Conservation (phyloP, 441 rosid genomes). For the Isatis lusitanica region DNA sequence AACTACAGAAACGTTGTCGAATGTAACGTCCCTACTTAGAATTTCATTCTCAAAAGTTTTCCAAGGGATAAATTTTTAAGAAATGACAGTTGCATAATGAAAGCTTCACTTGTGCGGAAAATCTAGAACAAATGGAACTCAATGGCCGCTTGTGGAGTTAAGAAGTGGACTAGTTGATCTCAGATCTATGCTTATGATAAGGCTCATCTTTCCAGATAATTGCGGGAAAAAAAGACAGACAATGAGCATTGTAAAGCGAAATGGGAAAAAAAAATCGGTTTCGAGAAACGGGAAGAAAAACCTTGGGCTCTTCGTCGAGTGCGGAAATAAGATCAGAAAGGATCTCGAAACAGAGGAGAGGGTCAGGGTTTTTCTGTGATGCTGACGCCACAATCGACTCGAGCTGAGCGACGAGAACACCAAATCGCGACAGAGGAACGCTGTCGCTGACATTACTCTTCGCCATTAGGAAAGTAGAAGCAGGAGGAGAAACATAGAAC, state of each 20-base stretch:
- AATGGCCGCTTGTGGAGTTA: neutral
- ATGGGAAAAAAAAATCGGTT: neutral
- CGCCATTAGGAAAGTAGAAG: slow-evolving; percentile 44
- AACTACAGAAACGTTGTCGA: neutral
- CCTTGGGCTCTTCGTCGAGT: slow-evolving; percentile 89
- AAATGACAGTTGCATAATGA: neutral
- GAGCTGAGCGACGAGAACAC: slow-evolving; percentile 88
- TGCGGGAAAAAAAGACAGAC: neutral
- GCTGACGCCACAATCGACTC: slow-evolving; percentile 93
- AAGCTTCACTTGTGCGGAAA: neutral
- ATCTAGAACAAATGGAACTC: neutral
- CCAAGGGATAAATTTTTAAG: neutral
- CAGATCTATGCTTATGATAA: slow-evolving; percentile 9
- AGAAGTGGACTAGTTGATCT: slow-evolving; percentile 4
- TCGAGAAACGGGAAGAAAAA: neutral
- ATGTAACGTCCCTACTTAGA: neutral
- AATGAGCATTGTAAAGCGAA: neutral
- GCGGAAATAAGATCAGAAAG: slow-evolving; percentile 94
- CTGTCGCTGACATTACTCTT: slow-evolving; percentile 66
- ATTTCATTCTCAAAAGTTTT: neutral
- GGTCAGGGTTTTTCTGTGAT: slow-evolving; percentile 81
- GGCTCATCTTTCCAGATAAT: neutral
- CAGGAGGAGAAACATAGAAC: slow-evolving; percentile 7
- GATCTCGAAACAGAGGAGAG: slow-evolving; percentile 94
- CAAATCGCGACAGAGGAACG: slow-evolving; percentile 93